phyloP scores from a whole-genome alignment of 495 filamentous ascomycete genomes.

The Thermothielavioides terrestris region DNA sequence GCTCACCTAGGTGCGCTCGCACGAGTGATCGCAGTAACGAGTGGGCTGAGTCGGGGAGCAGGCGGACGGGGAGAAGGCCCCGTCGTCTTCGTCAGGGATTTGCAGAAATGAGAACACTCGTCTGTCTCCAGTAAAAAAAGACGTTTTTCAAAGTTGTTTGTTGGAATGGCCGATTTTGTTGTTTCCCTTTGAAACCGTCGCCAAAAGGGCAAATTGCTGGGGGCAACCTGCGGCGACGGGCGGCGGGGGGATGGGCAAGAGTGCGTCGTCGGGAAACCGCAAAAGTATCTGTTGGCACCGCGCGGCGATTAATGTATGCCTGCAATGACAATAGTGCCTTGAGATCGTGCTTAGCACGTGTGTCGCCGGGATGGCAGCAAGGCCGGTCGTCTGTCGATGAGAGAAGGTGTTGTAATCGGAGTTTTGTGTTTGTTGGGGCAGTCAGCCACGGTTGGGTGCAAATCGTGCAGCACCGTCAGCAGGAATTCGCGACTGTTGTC shows the following conservation, averaged over 20 bases:
- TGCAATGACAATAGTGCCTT: slow-evolving; percentile 9
- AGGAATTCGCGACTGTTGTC: slow-evolving; percentile 23
- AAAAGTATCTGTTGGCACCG: slow-evolving; percentile 11
- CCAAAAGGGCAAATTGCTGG: slow-evolving; percentile 15
- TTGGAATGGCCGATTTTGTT: slow-evolving; percentile 12
- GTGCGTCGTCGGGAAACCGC: slow-evolving; percentile 11
- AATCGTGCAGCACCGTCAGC: slow-evolving; percentile 16
- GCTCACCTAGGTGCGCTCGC: slow-evolving; percentile 5
- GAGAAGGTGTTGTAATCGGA: slow-evolving; percentile 3
- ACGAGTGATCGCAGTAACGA: slow-evolving; percentile 29
- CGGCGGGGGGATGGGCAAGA: slow-evolving; percentile 12
- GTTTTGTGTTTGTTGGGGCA: slow-evolving; percentile 15
- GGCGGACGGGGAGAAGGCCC: slow-evolving; percentile 14
- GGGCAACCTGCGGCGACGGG: slow-evolving; percentile 11
- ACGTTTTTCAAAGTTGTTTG: slow-evolving; percentile 10
- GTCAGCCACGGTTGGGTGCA: slow-evolving; percentile 21
- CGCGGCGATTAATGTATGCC: slow-evolving; percentile 12
- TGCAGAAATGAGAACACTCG: slow-evolving; percentile 1
- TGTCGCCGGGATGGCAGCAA: slow-evolving; percentile 3
- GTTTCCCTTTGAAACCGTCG: slow-evolving; percentile 29
- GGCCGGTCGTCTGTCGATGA: slow-evolving; percentile 10
- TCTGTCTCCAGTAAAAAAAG: slow-evolving; percentile 3
- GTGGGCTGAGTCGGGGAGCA: slow-evolving; percentile 13
- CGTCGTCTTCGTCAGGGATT: slow-evolving; percentile 7
- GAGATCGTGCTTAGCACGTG: slow-evolving; percentile 12